Evolutionary conservation across 306 rosid species (phyloP).

Genomic region (Arachis hypogaea): DNA sequence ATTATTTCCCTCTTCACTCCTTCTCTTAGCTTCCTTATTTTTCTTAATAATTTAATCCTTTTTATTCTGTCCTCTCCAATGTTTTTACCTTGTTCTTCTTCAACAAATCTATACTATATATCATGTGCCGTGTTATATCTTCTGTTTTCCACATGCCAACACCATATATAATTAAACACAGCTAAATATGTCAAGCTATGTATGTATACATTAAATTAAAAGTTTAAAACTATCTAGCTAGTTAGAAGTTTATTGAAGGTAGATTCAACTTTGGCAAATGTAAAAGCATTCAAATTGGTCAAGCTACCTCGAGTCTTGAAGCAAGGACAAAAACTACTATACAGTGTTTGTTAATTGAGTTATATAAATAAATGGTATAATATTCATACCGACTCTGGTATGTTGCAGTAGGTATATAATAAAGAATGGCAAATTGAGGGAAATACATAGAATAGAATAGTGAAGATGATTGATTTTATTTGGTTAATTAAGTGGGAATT

Average conservation of each 20-base stretch:
- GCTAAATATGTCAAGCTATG: no score
- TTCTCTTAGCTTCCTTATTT: not conserved
- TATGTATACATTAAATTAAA: no score
- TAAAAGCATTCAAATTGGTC: constrained; percentile 18
- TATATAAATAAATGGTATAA: not conserved
- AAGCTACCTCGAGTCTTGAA: constrained; percentile 8
- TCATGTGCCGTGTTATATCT: constrained; percentile 41
- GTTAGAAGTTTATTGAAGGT: not conserved
- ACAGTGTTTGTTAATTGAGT: not conserved
- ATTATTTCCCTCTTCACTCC: constrained; percentile 55
- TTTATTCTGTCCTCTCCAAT: constrained; percentile 37
- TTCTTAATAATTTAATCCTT: constrained; percentile 10
- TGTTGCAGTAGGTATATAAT: not conserved
- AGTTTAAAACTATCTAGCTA: no score
- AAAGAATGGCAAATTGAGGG: constrained; percentile 33
- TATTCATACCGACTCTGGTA: not conserved
- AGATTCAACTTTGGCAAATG: constrained; percentile 46
- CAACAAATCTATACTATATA: not conserved
- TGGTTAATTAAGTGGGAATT: constrained; percentile 25
- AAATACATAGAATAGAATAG: constrained; percentile 11
- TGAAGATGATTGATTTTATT: not conserved
- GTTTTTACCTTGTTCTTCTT: constrained; percentile 40
- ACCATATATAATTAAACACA: not conserved
- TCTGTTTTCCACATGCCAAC: constrained; percentile 40
- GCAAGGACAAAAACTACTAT: not conserved